phyloP scores from a whole-genome alignment of 2,329 filamentous ascomycete genomes.

The Aspergillus japonicus region DNA sequence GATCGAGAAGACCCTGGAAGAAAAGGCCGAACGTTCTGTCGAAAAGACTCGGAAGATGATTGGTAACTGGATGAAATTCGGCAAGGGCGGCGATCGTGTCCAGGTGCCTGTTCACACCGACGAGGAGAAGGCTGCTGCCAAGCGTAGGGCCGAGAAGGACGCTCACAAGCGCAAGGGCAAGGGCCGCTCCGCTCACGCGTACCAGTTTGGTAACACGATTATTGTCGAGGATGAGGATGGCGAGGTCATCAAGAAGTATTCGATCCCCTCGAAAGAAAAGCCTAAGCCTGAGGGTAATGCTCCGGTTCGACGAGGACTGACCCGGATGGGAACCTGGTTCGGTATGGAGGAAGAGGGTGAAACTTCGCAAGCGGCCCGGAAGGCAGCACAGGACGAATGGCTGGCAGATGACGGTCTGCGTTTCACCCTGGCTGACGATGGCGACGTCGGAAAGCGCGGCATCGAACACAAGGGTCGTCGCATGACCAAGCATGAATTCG shows the following conservation, averaged over 20 bases:
- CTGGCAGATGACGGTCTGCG: slow-evolving; percentile 54
- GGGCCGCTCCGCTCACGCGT: slow-evolving; percentile 61
- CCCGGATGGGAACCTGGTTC: slow-evolving; percentile 62
- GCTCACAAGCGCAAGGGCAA: slow-evolving; percentile 30
- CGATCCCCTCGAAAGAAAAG: slow-evolving; percentile 51
- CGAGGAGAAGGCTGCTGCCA: slow-evolving; percentile 19
- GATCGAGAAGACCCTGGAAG: slow-evolving; percentile 37
- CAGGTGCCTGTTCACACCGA: slow-evolving; percentile 27
- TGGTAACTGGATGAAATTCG: slow-evolving; percentile 46
- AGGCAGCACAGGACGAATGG: slow-evolving; percentile 33
- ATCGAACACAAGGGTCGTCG: slow-evolving; percentile 52
- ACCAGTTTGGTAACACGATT: slow-evolving; percentile 69
- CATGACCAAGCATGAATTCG: slow-evolving; percentile 66
- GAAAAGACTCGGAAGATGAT: slow-evolving; percentile 49
- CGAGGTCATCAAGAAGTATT: slow-evolving; percentile 68
- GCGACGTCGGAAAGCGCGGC: slow-evolving; percentile 35
- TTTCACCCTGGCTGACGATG: slow-evolving; percentile 57
- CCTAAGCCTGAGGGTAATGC: slow-evolving; percentile 28
- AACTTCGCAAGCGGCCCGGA: slow-evolving; percentile 29
- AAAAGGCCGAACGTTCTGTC: slow-evolving; percentile 34
- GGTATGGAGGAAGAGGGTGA: slow-evolving; percentile 38
- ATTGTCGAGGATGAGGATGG: slow-evolving; percentile 69
- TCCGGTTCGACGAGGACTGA: slow-evolving; percentile 52
- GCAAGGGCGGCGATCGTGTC: slow-evolving; percentile 28
- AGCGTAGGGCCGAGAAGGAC: slow-evolving; percentile 21